Evolutionary conservation across 306 rosid species (phyloP).

Genomic region (Heteromeles arbutifolia): DNA sequence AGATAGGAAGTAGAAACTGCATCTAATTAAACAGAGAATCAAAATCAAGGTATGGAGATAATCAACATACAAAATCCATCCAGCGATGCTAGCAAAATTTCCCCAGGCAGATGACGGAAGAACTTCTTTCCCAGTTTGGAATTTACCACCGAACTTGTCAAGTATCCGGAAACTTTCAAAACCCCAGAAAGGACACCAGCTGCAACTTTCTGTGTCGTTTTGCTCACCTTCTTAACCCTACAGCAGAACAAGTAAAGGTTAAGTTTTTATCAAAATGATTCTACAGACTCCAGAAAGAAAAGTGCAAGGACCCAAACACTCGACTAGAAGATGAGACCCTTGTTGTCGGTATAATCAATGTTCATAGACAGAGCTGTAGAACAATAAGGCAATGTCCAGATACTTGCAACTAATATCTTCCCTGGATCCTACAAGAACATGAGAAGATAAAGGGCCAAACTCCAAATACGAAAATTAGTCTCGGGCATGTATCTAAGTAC

Average conservation of each 20-base stretch:
- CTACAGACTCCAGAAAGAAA: neutral
- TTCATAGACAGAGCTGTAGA: neutral
- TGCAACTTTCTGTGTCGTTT: constrained; percentile 88
- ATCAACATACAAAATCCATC: constrained; percentile 44
- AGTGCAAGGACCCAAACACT: neutral
- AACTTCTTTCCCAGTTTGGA: constrained; percentile 48
- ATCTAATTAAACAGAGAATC: neutral
- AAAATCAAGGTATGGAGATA: neutral
- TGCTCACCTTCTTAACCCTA: constrained; percentile 88
- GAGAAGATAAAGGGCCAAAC: neutral
- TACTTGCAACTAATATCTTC: neutral
- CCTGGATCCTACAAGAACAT: neutral
- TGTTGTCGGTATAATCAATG: neutral
- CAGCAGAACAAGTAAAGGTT: constrained; percentile 15
- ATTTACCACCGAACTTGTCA: constrained; percentile 63
- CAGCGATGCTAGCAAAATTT: constrained; percentile 40
- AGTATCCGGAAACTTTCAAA: constrained; percentile 40
- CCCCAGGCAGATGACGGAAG: constrained; percentile 43
- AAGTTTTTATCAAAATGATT: neutral
- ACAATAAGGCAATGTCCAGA: neutral
- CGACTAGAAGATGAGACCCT: neutral
- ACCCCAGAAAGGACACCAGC: constrained; percentile 81
- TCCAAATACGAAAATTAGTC: neutral
- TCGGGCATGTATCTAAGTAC: neutral
- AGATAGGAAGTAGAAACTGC: neutral